These are phyloP conservation scores for Saccharomycopsis hybrid DNA, from an alignment of 1,139 yeast genomes.

Conservation along the genomic window DNA sequence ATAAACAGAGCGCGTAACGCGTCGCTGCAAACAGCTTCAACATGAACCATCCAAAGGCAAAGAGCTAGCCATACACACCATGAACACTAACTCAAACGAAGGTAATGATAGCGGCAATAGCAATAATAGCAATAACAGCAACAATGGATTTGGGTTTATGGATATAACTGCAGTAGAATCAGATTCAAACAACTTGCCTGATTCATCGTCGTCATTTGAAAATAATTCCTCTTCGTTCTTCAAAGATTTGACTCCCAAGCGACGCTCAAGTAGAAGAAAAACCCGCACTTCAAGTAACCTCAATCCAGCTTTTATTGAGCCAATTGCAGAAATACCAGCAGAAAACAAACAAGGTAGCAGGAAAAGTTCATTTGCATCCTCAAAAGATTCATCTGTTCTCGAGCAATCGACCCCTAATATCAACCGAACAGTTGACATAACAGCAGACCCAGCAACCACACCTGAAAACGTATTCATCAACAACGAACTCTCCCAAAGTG, in stretches of 20 bases:
- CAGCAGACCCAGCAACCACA: neutral
- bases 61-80: no score
- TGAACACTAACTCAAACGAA: neutral
- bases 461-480: neutral
- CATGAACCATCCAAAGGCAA: no score
- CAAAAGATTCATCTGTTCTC: neutral
- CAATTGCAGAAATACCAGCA: neutral
- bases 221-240: neutral
- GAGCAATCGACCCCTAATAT: neutral
- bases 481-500: neutral
- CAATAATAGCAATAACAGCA: neutral
- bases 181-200: conserved; percentile 10
- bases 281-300: no score
- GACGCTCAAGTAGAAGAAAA: neutral
- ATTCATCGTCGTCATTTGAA: conserved; percentile 8
- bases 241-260: neutral
- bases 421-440: neutral
- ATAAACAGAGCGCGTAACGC: no score
- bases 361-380: neutral
- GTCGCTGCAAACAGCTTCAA: no score
- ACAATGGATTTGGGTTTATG: conserved; percentile 2
- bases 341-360: neutral
- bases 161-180: conserved; percentile 11
- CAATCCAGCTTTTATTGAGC: neutral
- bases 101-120: neutral